A percentile compares a stretch with the other conserved stretches of the same genome.
Conservation (phyloP, 2,329 filamentous ascomycete species). For the Huntiella omanensis region DNA sequence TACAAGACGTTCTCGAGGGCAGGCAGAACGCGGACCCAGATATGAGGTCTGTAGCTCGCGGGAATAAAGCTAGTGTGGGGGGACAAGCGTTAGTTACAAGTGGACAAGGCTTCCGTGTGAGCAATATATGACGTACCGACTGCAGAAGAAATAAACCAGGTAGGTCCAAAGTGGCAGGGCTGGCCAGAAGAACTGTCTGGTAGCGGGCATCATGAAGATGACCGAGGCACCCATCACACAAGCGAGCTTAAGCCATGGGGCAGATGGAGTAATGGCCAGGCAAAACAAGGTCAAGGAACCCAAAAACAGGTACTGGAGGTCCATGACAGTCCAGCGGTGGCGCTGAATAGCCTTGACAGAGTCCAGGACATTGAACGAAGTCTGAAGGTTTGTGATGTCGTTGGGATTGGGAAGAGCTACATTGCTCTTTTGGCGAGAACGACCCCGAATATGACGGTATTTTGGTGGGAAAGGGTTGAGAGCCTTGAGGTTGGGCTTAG, state of each 20-base stretch:
- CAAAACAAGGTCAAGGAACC: conserved; percentile 63
- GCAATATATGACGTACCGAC: conserved; percentile 47
- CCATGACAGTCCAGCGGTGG: conserved; percentile 65
- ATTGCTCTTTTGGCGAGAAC: conserved; percentile 23
- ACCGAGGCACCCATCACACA: conserved; percentile 47
- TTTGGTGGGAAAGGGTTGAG: conserved; percentile 24
- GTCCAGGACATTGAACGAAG: conserved; percentile 63
- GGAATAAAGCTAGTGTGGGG: conserved; percentile 54
- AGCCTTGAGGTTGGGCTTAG: conserved; percentile 25
- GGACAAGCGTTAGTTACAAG: background rate
- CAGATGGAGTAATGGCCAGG: conserved; percentile 63
- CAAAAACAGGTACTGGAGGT: conserved; percentile 67
- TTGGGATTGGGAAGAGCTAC: conserved; percentile 21
- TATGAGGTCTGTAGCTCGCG: conserved; percentile 70
- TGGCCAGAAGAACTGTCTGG: conserved; percentile 79
- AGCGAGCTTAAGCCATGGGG: conserved; percentile 58
- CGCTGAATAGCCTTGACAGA: conserved; percentile 56
- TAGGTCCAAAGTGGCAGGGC: conserved; percentile 72
- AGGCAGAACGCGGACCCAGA: conserved; percentile 88
- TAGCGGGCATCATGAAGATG: conserved; percentile 62
- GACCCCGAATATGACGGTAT: conserved; percentile 22
- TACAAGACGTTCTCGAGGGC: conserved; percentile 93
- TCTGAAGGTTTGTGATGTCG: conserved; percentile 58
- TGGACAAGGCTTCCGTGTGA: background rate
- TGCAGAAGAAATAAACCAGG: conserved; percentile 80